Evolutionary conservation across 148 eudicot genomes (phyloP).

Genomic region (Silene latifolia): DNA sequence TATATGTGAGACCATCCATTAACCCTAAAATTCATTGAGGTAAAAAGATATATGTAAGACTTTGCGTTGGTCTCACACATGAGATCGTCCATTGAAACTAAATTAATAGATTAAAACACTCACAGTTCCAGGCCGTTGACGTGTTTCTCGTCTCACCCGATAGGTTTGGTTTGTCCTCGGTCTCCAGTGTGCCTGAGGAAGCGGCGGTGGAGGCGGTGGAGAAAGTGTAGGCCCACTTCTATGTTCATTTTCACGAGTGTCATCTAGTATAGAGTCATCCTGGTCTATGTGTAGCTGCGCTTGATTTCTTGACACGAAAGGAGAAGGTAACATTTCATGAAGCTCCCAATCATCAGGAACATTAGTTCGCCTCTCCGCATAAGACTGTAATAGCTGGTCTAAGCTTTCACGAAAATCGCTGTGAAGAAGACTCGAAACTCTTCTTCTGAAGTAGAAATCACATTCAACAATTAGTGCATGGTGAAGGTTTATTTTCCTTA

Average conservation of each 20-base stretch:
- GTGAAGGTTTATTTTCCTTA: neutral
- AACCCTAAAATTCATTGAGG: too few species aligned
- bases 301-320: constrained; percentile 33
- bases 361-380: constrained; percentile 71
- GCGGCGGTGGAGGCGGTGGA: constrained; percentile 32
- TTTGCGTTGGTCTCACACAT: neutral
- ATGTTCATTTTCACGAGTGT: constrained; percentile 31
- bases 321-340: constrained; percentile 41
- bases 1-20: neutral
- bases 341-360: constrained; percentile 57
- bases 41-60: too few species aligned
- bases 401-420: constrained; percentile 88
- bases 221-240: constrained; percentile 23
- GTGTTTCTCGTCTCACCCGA: constrained; percentile 41
- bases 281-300: constrained; percentile 40
- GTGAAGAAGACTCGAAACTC: constrained; percentile 81
- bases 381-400: constrained; percentile 76
- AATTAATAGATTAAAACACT: constrained; percentile 25
- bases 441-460: constrained; percentile 52
- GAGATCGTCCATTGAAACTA: neutral
- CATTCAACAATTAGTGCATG: constrained; percentile 4
- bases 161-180: constrained; percentile 34
- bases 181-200: constrained; percentile 41
- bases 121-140: constrained; percentile 50
- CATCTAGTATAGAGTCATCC: constrained; percentile 23